Evolutionary conservation across 306 rosid genomes (phyloP), one percentile per base, ranked within the genome.

Genomic region (Arachis hypogaea): DNA sequence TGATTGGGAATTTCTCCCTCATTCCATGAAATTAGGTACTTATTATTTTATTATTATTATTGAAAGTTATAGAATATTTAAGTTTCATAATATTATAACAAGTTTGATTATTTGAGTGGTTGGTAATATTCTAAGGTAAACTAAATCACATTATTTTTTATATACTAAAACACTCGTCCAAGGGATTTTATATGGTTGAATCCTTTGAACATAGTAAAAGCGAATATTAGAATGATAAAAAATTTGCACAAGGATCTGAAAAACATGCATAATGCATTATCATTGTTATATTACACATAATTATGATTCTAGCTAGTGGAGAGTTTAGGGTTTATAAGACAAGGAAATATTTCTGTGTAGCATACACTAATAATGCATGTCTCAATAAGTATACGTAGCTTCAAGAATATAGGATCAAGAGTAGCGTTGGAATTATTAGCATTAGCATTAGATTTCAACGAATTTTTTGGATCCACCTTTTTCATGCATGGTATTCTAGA

Each of bases 381-480:
- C 30, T 55, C 11, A 62, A 61, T 28, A 30, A 51, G 55, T 38
- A 49, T 47, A 47, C 5, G 18, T 45, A 56, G 77, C 54, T 64
- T 78, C 4, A 49, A 51, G 78, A 79, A 79, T 73, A 79, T 72
- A 72, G 62, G n/a, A 56, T 30, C 8, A 16, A 44, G 33, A 47
- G 10, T 49, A 11, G 7, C 33, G 63, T 43, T 55, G 22, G 52
- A 40, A 77, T 68, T 50, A 69, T 68, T 51, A 8, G 52, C 50
- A 75, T 47, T 54, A 43, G 67, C 71, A 80, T 68, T 69, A 56
- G 68, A 62, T 80, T 69, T 64, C 11, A 22, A 22, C 2, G 80
- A 68, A 80, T 80, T 69, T 80, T 80, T 69, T 80, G 60, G 73
- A 78, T 66, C 82, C 69, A 78, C 68, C 3, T 46, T 55, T 5